phyloP scores from a whole-genome alignment of 2,329 filamentous ascomycete genomes.

The Talaromyces sp. region DNA sequence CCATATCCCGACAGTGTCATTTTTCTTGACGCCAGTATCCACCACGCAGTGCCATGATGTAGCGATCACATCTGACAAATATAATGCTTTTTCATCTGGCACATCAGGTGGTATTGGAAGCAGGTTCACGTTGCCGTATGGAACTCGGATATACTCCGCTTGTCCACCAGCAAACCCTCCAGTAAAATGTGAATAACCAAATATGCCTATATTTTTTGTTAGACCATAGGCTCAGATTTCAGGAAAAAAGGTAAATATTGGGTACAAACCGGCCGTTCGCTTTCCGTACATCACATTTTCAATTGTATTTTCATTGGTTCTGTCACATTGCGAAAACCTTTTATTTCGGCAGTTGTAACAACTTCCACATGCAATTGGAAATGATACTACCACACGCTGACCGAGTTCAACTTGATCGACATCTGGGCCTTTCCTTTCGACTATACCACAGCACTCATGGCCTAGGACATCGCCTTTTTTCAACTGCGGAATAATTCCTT shows the following conservation, averaged over 20 bases:
- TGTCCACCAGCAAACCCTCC: conserved; percentile 87
- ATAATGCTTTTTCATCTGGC: conserved; percentile 82
- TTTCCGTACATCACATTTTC: conserved; percentile 78
- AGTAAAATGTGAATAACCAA: conserved; percentile 74
- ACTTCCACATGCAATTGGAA: conserved; percentile 71
- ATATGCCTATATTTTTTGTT: conserved; percentile 52
- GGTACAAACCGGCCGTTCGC: conserved; percentile 64
- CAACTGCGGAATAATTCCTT: conserved; percentile 58
- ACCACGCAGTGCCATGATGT: conserved; percentile 83
- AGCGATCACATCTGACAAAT: conserved; percentile 75
- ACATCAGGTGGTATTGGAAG: conserved; percentile 76
- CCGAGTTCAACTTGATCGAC: conserved; percentile 61
- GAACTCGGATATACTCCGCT: conserved; percentile 83
- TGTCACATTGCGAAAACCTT: conserved; percentile 76
- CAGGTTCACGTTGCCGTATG: conserved; percentile 78
- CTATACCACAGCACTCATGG: conserved; percentile 57
- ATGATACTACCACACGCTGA: conserved; percentile 77
- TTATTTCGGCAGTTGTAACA: conserved; percentile 82
- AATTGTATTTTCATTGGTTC: conserved; percentile 73
- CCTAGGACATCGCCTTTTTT: conserved; percentile 69
- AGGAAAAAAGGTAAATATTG: not conserved
- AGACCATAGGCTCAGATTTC: not conserved
- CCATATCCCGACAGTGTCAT: conserved; percentile 80
- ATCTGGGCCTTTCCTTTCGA: conserved; percentile 58
- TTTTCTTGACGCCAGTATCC: conserved; percentile 77